phyloP scores from a whole-genome alignment of 306 rosid genomes.

The Styphnolobium japonicum region DNA sequence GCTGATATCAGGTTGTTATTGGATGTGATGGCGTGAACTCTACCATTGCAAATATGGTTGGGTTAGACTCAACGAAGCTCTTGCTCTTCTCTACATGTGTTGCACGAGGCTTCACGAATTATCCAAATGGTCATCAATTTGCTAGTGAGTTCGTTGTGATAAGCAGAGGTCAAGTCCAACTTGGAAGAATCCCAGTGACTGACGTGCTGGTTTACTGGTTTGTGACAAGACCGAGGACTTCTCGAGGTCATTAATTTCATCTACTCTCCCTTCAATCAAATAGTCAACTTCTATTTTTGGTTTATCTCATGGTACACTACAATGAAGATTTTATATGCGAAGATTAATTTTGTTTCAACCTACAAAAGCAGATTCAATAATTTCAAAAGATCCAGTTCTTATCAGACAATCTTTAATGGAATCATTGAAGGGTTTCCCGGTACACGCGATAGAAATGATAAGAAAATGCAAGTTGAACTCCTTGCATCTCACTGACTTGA shows the following conservation, averaged over 20 bases:
- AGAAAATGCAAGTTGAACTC: slow-evolving; percentile 16
- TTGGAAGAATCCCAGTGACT: slow-evolving; percentile 42
- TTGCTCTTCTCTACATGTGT: slow-evolving; percentile 19
- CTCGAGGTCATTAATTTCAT: slow-evolving; percentile 25
- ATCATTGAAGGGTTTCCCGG: slow-evolving; percentile 36
- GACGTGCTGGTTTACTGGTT: slow-evolving; percentile 55
- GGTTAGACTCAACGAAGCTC: slow-evolving; percentile 14
- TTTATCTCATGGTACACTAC: background rate
- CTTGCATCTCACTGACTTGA: slow-evolving; percentile 40
- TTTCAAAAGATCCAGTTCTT: slow-evolving; percentile 31
- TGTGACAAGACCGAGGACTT: slow-evolving; percentile 19
- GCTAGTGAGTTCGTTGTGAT: slow-evolving; percentile 33
- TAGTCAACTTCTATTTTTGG: background rate
- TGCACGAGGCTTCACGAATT: slow-evolving; percentile 55
- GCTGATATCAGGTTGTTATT: slow-evolving; percentile 36
- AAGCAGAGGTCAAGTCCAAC: slow-evolving; percentile 15
- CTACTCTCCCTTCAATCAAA: background rate
- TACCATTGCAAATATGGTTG: slow-evolving; percentile 31
- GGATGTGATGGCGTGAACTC: slow-evolving; percentile 70
- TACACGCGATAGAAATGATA: slow-evolving; percentile 35
- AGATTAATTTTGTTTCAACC: background rate
- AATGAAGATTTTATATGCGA: background rate
- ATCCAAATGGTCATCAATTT: slow-evolving; percentile 42
- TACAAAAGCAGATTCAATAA: slow-evolving; percentile 28
- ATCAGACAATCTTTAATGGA: slow-evolving; percentile 35